Percentiles rank a stretch among this genome's conserved stretches.
Evolutionary conservation across 805 yeast genomes (phyloP).

Genomic region (Lipomyces yamadae): DNA sequence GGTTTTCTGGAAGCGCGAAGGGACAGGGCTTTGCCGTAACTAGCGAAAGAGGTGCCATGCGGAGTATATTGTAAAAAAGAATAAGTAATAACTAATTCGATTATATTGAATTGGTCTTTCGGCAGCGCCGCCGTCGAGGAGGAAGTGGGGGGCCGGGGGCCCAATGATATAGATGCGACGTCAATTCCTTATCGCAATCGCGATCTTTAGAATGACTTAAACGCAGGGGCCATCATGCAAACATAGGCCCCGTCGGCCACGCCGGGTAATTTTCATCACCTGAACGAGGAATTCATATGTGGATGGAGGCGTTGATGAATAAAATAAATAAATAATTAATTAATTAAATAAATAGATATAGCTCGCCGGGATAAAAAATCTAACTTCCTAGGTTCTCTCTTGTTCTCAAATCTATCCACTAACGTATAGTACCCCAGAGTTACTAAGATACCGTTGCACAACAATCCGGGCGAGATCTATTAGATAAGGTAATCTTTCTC

Average conservation of each 20-base stretch:
- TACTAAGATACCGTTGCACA: no score
- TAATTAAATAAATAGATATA: no score
- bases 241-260: background rate
- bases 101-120: background rate
- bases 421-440: no score
- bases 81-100: background rate
- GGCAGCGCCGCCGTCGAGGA: background rate
- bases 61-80: background rate
- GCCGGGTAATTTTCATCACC: background rate
- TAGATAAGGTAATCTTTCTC: no score
- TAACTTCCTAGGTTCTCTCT: no score
- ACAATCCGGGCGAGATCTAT: no score
- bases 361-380: no score
- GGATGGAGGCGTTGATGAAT: no score
- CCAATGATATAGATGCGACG: background rate
- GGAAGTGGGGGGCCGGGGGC: background rate
- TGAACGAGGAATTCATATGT: no score
- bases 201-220: background rate
- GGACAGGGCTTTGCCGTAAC: slow-evolving; percentile 28
- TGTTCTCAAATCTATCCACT: no score
- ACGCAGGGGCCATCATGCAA: background rate
- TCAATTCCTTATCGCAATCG: background rate
- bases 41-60: slow-evolving; percentile 28
- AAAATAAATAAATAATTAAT: no score
- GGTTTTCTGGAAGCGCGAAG: slow-evolving; percentile 38